These are phyloP conservation scores for Clitoria ternatea DNA, from an alignment of 306 rosid genomes.

Conservation along the genomic window DNA sequence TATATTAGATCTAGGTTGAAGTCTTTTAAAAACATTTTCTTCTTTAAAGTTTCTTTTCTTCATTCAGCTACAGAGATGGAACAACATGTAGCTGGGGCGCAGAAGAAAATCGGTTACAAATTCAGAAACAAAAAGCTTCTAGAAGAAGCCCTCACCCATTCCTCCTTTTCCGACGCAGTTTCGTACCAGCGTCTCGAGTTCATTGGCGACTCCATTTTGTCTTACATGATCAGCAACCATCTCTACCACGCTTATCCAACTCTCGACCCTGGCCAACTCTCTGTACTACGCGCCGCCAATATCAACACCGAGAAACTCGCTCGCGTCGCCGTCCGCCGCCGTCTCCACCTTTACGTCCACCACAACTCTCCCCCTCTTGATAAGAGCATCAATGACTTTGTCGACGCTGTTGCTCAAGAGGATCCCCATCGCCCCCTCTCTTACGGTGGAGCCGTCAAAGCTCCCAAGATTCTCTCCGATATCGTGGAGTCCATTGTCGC, in stretches of 20 bases:
- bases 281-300: slow-evolving; percentile 64
- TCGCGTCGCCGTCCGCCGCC: slow-evolving; percentile 54
- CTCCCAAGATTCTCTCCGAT: slow-evolving; percentile 90
- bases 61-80: slow-evolving; percentile 14
- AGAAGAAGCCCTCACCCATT: slow-evolving; percentile 71
- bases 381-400: slow-evolving; percentile 51
- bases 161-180: slow-evolving; percentile 28
- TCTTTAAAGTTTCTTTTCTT: too few species aligned
- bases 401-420: slow-evolving; percentile 38
- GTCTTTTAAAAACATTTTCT: too few species aligned
- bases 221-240: slow-evolving; percentile 44
- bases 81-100: neutral
- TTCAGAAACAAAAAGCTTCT: slow-evolving; percentile 55
- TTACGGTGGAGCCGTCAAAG: slow-evolving; percentile 64
- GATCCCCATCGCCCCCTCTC: slow-evolving; percentile 13
- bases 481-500: slow-evolving; percentile 76
- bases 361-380: slow-evolving; percentile 34
- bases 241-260: slow-evolving; percentile 40
- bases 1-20: too few species aligned
- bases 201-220: slow-evolving; percentile 60
- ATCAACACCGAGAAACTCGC: slow-evolving; percentile 86
- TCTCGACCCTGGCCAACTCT: slow-evolving; percentile 51
- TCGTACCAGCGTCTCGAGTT: slow-evolving; percentile 77
- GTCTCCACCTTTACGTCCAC: slow-evolving; percentile 42
- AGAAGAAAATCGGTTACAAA: slow-evolving; percentile 30